Evolutionary conservation across 139 green algal species (phyloP).

Genomic region (Spirogloea muscicola): DNA sequence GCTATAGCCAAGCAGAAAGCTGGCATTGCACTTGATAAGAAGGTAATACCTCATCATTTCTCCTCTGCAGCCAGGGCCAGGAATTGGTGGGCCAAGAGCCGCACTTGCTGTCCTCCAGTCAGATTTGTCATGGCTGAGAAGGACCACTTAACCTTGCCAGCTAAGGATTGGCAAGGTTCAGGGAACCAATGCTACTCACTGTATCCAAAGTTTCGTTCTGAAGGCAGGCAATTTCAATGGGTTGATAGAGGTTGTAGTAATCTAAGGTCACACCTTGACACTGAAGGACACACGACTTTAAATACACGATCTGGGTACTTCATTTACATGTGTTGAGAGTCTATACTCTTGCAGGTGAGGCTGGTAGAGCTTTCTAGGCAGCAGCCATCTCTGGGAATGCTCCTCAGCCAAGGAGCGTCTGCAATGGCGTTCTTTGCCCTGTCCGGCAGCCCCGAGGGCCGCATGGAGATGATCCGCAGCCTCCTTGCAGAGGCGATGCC

Average conservation of each 20-base stretch:
- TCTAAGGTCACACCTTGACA: too few relatives aligned
- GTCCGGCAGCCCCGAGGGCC: too few relatives aligned
- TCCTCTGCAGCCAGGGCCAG: not conserved
- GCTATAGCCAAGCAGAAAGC: slow-evolving; percentile 72
- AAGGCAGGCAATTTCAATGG: not conserved
- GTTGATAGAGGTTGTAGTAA: not conserved
- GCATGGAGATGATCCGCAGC: too few relatives aligned
- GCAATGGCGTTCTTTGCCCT: too few relatives aligned
- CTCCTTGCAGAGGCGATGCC: too few relatives aligned
- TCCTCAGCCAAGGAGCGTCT: too few relatives aligned
- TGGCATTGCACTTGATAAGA: not conserved
- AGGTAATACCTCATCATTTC: not conserved
- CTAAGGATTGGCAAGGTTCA: not conserved
- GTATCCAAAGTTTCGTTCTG: not conserved
- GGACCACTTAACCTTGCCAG: not conserved
- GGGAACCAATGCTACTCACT: not conserved
- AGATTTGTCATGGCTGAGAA: not conserved
- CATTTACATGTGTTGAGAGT: not conserved
- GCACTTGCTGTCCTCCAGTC: not conserved
- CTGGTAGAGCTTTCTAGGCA: slow-evolving; percentile 7
- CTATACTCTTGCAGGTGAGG: not conserved
- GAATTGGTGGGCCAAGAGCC: not conserved
- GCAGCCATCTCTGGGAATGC: too few relatives aligned
- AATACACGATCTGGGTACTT: too few relatives aligned
- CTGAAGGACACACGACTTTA: too few relatives aligned